A percentile compares a stretch with the other conserved stretches of the same genome.
phyloP scores from a whole-genome alignment of 139 green algal genomes.

The Pleodorina starrii region DNA sequence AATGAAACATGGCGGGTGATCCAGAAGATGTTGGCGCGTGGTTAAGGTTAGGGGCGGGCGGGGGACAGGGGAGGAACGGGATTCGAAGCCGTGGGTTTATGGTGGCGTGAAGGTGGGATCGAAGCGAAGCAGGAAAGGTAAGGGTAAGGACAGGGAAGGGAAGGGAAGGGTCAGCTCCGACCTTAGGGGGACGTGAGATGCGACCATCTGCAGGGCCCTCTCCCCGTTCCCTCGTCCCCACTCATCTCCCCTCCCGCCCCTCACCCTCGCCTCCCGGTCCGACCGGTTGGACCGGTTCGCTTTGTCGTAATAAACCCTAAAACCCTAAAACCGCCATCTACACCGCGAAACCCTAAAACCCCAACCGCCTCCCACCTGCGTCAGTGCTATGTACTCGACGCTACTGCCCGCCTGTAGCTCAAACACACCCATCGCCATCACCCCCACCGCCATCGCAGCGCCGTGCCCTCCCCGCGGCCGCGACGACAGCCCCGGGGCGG shows the following conservation, averaged over 20 bases:
- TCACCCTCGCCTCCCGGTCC: too few relatives aligned
- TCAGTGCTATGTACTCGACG: constrained; percentile 55
- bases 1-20: background rate
- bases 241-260: background rate
- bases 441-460: background rate
- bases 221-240: background rate
- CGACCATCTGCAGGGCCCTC: background rate
- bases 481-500: background rate
- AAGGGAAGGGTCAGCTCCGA: background rate
- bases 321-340: too few relatives aligned
- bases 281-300: too few relatives aligned
- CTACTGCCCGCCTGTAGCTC: constrained; percentile 43
- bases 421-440: constrained; percentile 68
- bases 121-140: too few relatives aligned
- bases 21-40: too few relatives aligned
- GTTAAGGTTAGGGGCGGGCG: too few relatives aligned
- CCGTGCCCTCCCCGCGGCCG: background rate
- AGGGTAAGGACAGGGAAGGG: too few relatives aligned
- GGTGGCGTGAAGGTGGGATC: too few relatives aligned
- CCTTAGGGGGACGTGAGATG: background rate
- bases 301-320: background rate
- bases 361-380: constrained; percentile 50
- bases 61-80: background rate
- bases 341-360: too few relatives aligned
- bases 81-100: background rate